Evolutionary conservation across 768 basidiomycete genomes (phyloP), one percentile per base, ranked within the genome.

Genomic region (Leucocoprinus sp.): DNA sequence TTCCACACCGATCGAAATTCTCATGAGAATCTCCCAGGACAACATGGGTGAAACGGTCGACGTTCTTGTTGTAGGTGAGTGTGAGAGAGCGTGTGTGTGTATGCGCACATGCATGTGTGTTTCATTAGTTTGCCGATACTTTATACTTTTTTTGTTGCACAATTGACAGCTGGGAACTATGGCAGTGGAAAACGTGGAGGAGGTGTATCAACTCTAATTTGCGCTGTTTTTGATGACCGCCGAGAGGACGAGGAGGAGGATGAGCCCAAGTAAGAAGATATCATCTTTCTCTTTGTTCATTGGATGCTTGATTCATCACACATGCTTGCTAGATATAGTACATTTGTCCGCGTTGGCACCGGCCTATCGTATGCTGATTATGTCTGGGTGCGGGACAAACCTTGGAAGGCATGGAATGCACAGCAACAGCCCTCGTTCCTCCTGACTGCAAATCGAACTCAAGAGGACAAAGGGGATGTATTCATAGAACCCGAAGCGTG

Each of bases 31-130:
- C 42, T 43, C 26, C n/a, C 34, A 89, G 87, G 91, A 93, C 53
- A 84, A 89, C 50, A 78, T 93, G 75, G 91, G 89, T 5, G 92
- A 96, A 65, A 93, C 86, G 0, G 82, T 93, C 2, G 95, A 97
- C 54, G 78, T 95, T 1, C 65, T 98, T 6, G 92, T 98, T 18
- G 79, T 98, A 26, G 89, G 90, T 83, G 57, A 52, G 80, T 55
- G 23, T 19, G 14, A n/a, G n/a, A n/a, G n/a, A n/a, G n/a, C n/a
- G n/a, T n/a, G n/a, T n/a, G n/a, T n/a, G n/a, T n/a, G n/a, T n/a
- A n/a, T n/a, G n/a, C n/a, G n/a, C n/a, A n/a, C n/a, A n/a, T n/a
- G n/a, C n/a, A n/a, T n/a, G n/a, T n/a, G n/a, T n/a, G 17, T 8
- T 12, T 26, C 8, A 14, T 43, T n/a, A 7, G 29, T 47, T 26